phyloP scores from a whole-genome alignment of 352 stramenopile genomes.

The Pythium guiyangense region DNA sequence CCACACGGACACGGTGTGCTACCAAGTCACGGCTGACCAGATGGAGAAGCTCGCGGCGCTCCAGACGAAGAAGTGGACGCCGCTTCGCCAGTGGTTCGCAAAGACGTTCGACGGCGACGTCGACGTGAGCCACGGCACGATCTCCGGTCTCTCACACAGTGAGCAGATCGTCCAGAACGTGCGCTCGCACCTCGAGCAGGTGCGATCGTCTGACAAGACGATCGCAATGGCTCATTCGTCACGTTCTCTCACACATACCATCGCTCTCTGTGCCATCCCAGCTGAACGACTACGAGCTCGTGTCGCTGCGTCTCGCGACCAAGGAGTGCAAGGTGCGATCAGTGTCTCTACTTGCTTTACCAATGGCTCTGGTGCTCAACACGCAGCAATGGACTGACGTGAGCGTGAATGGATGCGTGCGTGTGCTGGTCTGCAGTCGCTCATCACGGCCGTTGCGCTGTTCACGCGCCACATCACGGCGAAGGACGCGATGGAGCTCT shows the following conservation, averaged over 20 bases:
- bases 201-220: constrained; percentile 9
- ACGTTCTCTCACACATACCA: background rate
- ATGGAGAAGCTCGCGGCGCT: constrained; percentile 74
- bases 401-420: too few species aligned
- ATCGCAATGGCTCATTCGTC: background rate
- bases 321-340: constrained; percentile 80
- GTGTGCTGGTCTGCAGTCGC: constrained; percentile 34
- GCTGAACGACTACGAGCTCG: constrained; percentile 73
- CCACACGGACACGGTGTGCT: constrained; percentile 86
- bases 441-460: constrained; percentile 79
- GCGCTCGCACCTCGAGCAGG: constrained; percentile 50
- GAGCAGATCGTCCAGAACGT: constrained; percentile 59
- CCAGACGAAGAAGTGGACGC: constrained; percentile 85
- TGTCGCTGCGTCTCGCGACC: constrained; percentile 63
- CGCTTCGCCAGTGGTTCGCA: constrained; percentile 81
- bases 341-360: background rate
- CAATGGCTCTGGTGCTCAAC: background rate
- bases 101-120: constrained; percentile 70
- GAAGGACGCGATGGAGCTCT: constrained; percentile 83
- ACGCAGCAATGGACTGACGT: background rate
- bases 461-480: constrained; percentile 81
- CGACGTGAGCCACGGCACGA: constrained; percentile 80
- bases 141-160: constrained; percentile 59
- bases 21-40: constrained; percentile 75
- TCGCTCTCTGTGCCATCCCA: constrained; percentile 12